These are phyloP conservation scores for Mortierella sp. DNA, from an alignment of 371 early-diverging fungal genomes.

Conservation along the genomic window DNA sequence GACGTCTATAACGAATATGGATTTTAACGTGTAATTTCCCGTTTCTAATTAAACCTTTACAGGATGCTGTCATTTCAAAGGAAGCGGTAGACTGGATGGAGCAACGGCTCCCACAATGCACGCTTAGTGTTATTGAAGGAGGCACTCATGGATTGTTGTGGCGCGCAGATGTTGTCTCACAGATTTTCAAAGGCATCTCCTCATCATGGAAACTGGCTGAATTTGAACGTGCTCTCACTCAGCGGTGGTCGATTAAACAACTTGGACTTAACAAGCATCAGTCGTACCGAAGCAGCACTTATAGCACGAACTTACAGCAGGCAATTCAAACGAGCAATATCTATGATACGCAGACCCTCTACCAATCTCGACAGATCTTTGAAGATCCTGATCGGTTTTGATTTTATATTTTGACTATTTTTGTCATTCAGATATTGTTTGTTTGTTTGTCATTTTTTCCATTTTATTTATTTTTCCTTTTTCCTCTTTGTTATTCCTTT, in stretches of 20 bases:
- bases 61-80: slow-evolving; percentile 57
- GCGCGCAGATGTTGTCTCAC: slow-evolving; percentile 57
- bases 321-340: slow-evolving; percentile 57
- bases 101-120: slow-evolving; percentile 55
- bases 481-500: background rate
- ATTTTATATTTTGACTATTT: background rate
- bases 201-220: slow-evolving; percentile 57
- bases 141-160: slow-evolving; percentile 58
- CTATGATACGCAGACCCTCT: slow-evolving; percentile 43
- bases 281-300: slow-evolving; percentile 50
- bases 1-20: background rate
- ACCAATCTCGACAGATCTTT: slow-evolving; percentile 44
- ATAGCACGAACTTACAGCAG: slow-evolving; percentile 42
- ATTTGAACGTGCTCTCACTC: slow-evolving; percentile 54
- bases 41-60: background rate
- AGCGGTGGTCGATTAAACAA: slow-evolving; percentile 56
- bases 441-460: no score
- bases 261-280: slow-evolving; percentile 55
- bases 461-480: background rate
- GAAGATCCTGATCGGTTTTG: slow-evolving; percentile 55
- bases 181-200: slow-evolving; percentile 58
- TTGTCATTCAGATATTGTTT: slow-evolving; percentile 6
- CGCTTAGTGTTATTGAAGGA: slow-evolving; percentile 56
- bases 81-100: slow-evolving; percentile 62
- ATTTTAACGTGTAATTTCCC: background rate